Base-by-base conservation (phyloP, 768 basidiomycete genomes). In the Dioszegia crocea region DNA sequence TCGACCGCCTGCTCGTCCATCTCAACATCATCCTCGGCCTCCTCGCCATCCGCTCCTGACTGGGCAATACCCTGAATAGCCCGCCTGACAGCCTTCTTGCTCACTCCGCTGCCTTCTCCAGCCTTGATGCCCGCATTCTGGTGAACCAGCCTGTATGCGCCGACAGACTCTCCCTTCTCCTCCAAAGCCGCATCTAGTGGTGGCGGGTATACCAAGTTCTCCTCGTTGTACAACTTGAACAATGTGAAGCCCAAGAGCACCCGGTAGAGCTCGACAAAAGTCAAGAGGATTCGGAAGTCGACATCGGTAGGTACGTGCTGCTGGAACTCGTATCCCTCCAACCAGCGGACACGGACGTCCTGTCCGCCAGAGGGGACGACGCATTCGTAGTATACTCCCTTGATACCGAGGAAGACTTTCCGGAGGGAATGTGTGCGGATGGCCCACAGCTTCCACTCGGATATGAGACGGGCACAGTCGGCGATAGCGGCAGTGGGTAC, bases 161-260 rank as follows among this genome's bases (percentile, higher is more conserved):
- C 91, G 36, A 98, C 83, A 6, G 91, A 91, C 17, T 91, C 92
- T n/a, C 78, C 79, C 14, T 83, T 88, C 70, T 93, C 93, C 67
- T 94, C 89, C 70, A 89, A 89, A 64, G 81, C 83, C 30, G 77
- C 68, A 73, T 99, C 92, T 60, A 96, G 74, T 12, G 90, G 88
- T 0, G 96, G 94, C n/a, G 96, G 96, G 73, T 99, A 99, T 26
- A 91, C 85, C 47, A 98, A 82, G 62, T 89, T 89, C 36, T 83
- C 83, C 72, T 97, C 92, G n/a, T 88, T 87, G 79, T 91, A 99
- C n/a, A 99, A 84, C 79, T 94, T 96, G 84, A 91, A 99, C 74
- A 96, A 85, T 21, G 91, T 88, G 73, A 99, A 99, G 5, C 90
- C 91, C 27, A 98, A 85, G 9, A 97, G 80, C 1, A 94, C 98